Conservation (phyloP, 2,329 filamentous ascomycete genomes). For the Cercospora berteroae region DNA sequence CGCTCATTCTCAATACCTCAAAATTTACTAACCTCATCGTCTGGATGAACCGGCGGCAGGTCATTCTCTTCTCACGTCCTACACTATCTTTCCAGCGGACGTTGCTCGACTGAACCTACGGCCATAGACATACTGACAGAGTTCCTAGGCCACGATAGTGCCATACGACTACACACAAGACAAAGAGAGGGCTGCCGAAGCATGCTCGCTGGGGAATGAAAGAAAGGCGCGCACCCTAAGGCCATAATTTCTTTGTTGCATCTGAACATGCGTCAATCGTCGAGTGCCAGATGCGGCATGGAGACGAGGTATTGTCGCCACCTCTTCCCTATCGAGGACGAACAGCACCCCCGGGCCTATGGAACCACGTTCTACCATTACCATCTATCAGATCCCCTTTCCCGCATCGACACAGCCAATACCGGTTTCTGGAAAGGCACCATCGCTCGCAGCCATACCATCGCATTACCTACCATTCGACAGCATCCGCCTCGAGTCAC, state of each 20-base stretch:
- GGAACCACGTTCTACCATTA: not conserved
- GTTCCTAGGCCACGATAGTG: not conserved
- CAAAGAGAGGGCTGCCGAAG: not conserved
- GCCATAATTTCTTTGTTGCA: not conserved
- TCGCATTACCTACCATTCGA: not conserved
- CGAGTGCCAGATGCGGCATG: not conserved
- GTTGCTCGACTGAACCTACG: not conserved
- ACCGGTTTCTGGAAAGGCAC: not conserved
- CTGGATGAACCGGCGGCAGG: not conserved
- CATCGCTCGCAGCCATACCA: not conserved
- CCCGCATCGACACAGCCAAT: not conserved
- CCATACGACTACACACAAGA: not conserved
- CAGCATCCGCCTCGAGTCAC: not conserved
- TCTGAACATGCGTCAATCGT: not conserved
- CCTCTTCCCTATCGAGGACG: not conserved
- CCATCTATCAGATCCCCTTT: not conserved
- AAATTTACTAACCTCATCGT: not conserved
- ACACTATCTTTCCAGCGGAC: not conserved
- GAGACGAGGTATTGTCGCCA: not conserved
- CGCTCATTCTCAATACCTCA: not conserved
- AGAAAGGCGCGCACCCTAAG: not conserved
- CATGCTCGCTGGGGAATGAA: not conserved
- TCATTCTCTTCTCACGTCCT: not conserved
- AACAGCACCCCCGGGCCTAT: not conserved
- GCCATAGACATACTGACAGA: not conserved